Evolutionary conservation across 345 rosid species (phyloP).

Genomic region (Lepidium didymum): DNA sequence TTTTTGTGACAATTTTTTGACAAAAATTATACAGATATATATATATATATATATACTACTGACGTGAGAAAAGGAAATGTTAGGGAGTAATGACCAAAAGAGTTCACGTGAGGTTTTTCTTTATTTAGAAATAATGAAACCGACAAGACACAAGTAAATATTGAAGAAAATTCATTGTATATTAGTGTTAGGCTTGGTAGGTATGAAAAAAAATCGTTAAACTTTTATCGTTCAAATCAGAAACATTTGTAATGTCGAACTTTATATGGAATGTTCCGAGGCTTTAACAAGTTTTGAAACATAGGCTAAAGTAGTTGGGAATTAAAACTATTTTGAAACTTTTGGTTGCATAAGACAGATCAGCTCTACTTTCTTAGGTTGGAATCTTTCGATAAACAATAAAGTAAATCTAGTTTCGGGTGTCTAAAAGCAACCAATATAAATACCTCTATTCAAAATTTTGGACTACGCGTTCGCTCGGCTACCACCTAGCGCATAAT

Average conservation of each 20-base stretch:
- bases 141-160: not conserved
- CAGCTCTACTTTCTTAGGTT: too few species aligned
- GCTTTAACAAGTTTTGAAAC: not conserved
- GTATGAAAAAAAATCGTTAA: not conserved
- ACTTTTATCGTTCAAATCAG: not conserved
- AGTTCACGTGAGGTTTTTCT: not conserved
- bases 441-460: too few species aligned
- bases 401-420: too few species aligned
- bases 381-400: too few species aligned
- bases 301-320: too few species aligned
- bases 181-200: not conserved
- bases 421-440: too few species aligned
- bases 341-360: too few species aligned
- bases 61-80: not conserved
- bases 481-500: too few species aligned
- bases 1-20: too few species aligned
- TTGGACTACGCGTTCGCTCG: too few species aligned
- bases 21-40: too few species aligned
- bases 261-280: not conserved
- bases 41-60: not conserved
- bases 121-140: not conserved
- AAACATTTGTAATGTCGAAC: not conserved
- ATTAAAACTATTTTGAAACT: too few species aligned
- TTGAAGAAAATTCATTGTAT: not conserved
- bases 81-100: not conserved